A percentile compares a stretch with the other conserved stretches of the same genome.
Conservation (phyloP, 768 basidiomycete species). For the Trametes coccinea region DNA sequence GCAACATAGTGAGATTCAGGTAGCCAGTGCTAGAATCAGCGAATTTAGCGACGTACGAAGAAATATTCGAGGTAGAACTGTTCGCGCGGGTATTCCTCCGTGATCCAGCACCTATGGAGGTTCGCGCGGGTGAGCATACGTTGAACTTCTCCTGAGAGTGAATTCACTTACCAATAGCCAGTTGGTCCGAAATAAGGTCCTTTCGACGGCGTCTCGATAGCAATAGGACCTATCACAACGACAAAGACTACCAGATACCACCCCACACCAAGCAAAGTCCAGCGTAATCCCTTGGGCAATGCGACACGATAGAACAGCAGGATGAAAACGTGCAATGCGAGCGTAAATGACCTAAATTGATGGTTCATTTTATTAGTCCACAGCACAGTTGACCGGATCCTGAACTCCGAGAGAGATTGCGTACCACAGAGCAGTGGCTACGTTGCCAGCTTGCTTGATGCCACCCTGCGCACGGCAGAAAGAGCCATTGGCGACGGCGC, state of each 20-base stretch:
- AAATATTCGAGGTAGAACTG: conserved; percentile 46
- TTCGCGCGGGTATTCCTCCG: conserved; percentile 39
- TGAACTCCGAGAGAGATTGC: conserved; percentile 21
- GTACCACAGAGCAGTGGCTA: conserved; percentile 45
- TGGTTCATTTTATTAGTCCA: background rate
- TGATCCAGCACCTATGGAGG: conserved; percentile 45
- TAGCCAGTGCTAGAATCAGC: background rate
- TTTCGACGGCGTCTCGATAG: conserved; percentile 33
- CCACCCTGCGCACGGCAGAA: conserved; percentile 37
- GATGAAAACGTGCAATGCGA: conserved; percentile 37
- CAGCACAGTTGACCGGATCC: background rate
- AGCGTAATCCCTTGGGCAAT: conserved; percentile 20
- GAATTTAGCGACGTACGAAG: conserved; percentile 36
- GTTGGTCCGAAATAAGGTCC: conserved; percentile 49
- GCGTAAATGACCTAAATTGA: conserved; percentile 32
- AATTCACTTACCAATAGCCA: conserved; percentile 39
- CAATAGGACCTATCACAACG: conserved; percentile 40
- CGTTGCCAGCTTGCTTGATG: conserved; percentile 44
- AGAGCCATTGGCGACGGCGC: conserved; percentile 26
- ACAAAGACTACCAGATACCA: conserved; percentile 40
- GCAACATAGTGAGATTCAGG: background rate
- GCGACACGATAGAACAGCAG: conserved; percentile 39
- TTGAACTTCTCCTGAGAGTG: too few relatives aligned
- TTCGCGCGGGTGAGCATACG: too few relatives aligned
- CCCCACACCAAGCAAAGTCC: conserved; percentile 33